Base-by-base conservation (phyloP, 129 eudicot genomes). In the Arctium lappa region DNA sequence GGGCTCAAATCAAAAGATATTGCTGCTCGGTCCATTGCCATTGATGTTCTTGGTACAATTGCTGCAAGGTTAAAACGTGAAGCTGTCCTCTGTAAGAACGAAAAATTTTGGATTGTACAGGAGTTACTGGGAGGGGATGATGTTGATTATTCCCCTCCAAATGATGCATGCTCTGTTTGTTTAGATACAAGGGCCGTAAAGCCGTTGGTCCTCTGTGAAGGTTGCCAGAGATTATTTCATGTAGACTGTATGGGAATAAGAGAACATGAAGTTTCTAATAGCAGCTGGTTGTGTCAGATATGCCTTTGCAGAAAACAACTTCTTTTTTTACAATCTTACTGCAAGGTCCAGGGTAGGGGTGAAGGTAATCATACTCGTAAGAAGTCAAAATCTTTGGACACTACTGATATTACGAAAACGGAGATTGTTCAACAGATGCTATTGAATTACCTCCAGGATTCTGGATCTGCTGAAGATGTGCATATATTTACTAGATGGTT, bases 41-140 rank as follows among this genome's bases (percentile, higher is more conserved):
- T 95, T 84, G 99, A 95, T 60, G 85, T 95, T 76, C 97, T 95
- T 74, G 99, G 99, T 72, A 91, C 95, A 46, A 87, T 95, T 84
- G 99, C 99, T 82, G 95, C 97, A 31, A 90, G 99, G 91, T 80
- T 95, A 87, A 95, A 95, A 89, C 91, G 89, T 69, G 99, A 95
- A 84, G 89, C 99, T 66, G 94, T 87, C 66, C 81, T 91, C 68
- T 91, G 92, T 75, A 79, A 89, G 79, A 88, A 79, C 79, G 97
- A 93, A 74, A 90, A 78, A 13, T 95, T 90, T 82, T 95, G 99
- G 98, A 88, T 95, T 74, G 95, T 91, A 72, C 81, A 87, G 86
- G 94, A 89, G 81, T 88, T 91, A 79, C 82, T 84, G 74, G 86
- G 78, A 44, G 87, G 84, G 66, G 89, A 86, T 65, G 86, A 72